A percentile compares a stretch with the other conserved stretches of the same genome.
Evolutionary conservation across 768 basidiomycete genomes (phyloP).

Genomic region (Macrocybe gigantea): DNA sequence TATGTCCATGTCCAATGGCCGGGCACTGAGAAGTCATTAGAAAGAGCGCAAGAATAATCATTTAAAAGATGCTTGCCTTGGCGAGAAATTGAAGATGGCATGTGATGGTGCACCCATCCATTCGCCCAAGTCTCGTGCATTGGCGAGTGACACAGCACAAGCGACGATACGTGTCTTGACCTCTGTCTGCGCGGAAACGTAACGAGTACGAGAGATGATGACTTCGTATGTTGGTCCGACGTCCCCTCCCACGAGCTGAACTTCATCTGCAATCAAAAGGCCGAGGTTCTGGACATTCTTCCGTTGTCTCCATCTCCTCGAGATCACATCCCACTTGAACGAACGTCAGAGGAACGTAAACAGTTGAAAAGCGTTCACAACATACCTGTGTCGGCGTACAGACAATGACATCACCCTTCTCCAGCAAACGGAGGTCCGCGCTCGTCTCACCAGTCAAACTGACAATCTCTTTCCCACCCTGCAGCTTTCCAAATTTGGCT

Average conservation of each 20-base stretch:
- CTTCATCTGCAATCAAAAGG: constrained; percentile 89
- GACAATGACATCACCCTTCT: constrained; percentile 89
- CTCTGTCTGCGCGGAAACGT: constrained; percentile 91
- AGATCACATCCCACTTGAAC: constrained; percentile 87
- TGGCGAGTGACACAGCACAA: constrained; percentile 91
- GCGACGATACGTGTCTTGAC: constrained; percentile 92
- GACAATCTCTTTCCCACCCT: constrained; percentile 92
- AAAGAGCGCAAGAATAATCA: not conserved
- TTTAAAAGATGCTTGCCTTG: constrained; percentile 45
- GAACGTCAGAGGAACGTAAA: constrained; percentile 2
- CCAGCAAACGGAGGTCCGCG: constrained; percentile 82
- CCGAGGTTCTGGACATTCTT: constrained; percentile 96
- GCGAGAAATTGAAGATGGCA: constrained; percentile 97
- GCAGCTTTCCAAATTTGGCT: constrained; percentile 72
- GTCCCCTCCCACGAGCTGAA: constrained; percentile 92
- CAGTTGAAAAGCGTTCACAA: constrained; percentile 6
- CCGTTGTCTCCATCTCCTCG: constrained; percentile 91
- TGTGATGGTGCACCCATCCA: constrained; percentile 96
- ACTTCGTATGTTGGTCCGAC: constrained; percentile 97
- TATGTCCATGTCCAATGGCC: constrained; percentile 96
- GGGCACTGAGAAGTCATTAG: constrained; percentile 51
- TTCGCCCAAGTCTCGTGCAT: constrained; percentile 92
- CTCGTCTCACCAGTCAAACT: constrained; percentile 92
- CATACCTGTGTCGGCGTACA: constrained; percentile 88
- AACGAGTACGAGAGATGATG: constrained; percentile 92